A percentile compares a stretch with the other conserved stretches of the same genome.
phyloP scores from a whole-genome alignment of 2,329 filamentous ascomycete species.

The Epichloe uncinata region DNA sequence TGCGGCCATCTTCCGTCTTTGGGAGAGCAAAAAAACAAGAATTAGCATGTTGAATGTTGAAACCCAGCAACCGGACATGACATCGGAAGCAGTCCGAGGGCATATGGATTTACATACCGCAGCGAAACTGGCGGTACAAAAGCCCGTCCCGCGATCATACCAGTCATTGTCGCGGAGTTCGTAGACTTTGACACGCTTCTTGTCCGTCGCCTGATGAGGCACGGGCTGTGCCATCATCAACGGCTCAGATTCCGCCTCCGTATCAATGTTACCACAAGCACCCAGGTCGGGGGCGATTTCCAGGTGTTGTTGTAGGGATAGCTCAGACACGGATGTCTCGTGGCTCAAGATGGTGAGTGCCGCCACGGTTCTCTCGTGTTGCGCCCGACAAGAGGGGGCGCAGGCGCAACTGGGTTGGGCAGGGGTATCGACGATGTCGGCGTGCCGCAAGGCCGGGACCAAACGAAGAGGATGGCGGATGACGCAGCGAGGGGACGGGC shows the following conservation, averaged over 20 bases:
- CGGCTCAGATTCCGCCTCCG: slow-evolving; percentile 43
- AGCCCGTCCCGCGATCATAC: slow-evolving; percentile 95
- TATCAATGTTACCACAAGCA: slow-evolving; percentile 33
- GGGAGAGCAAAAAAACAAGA: slow-evolving; percentile 1
- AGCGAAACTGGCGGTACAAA: slow-evolving; percentile 68
- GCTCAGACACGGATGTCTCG: slow-evolving; percentile 35
- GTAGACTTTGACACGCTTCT: slow-evolving; percentile 91
- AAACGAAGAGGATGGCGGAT: neutral
- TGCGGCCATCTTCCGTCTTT: slow-evolving; percentile 47
- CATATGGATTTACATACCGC: slow-evolving; percentile 43
- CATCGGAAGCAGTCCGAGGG: neutral
- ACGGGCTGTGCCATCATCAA: slow-evolving; percentile 60
- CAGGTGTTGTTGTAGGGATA: slow-evolving; percentile 47
- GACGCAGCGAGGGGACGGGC: neutral
- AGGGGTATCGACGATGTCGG: neutral
- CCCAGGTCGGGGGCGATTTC: slow-evolving; percentile 40
- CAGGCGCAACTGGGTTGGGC: slow-evolving; percentile 5
- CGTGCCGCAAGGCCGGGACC: neutral
- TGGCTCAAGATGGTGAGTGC: slow-evolving; percentile 42
- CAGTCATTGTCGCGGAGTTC: slow-evolving; percentile 98
- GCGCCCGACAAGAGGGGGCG: slow-evolving; percentile 13
- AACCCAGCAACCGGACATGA: neutral
- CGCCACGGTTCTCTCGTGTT: slow-evolving; percentile 33
- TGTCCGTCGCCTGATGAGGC: slow-evolving; percentile 54
- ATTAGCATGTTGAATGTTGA: neutral